Conservation (phyloP, 768 basidiomycete species). For the Sarcodon aspratus region DNA sequence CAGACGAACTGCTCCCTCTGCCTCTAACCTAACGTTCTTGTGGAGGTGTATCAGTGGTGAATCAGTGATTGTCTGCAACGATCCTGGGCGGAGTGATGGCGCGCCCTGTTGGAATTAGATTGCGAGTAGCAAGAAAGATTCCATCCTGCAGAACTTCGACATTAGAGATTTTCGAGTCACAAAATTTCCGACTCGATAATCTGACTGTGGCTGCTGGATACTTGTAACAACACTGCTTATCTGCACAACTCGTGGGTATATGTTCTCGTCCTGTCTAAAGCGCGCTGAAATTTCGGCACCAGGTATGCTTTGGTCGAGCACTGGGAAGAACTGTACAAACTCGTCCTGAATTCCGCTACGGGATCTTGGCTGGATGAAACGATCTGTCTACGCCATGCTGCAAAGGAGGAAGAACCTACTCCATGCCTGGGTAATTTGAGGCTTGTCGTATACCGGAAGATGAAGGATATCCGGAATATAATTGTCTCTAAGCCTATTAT, state of each 20-base stretch:
- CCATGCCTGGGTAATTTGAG: too few species aligned
- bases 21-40: conserved; percentile 21
- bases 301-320: conserved; percentile 9
- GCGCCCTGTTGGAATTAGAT: too few species aligned
- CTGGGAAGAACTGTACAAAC: conserved; percentile 17
- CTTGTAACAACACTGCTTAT: not conserved
- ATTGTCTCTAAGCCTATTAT: too few species aligned
- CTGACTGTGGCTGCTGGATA: too few species aligned
- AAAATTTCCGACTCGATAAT: too few species aligned
- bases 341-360: conserved; percentile 11
- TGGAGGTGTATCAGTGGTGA: conserved; percentile 16
- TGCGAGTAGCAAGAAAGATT: too few species aligned
- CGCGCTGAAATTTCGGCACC: not conserved
- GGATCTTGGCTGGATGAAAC: conserved; percentile 15
- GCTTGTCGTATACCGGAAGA: too few species aligned
- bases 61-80: conserved; percentile 1
- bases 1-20: conserved; percentile 18
- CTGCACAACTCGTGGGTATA: conserved; percentile 1
- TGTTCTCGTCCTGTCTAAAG: not conserved
- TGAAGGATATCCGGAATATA: too few species aligned
- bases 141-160: too few species aligned
- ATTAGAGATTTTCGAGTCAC: too few species aligned
- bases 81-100: conserved; percentile 6
- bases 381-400: conserved; percentile 10
- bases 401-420: too few species aligned